A percentile compares a stretch with the other conserved stretches of the same genome.
Evolutionary conservation across 345 rosid genomes (phyloP).

Genomic region (Mercurialis annua): DNA sequence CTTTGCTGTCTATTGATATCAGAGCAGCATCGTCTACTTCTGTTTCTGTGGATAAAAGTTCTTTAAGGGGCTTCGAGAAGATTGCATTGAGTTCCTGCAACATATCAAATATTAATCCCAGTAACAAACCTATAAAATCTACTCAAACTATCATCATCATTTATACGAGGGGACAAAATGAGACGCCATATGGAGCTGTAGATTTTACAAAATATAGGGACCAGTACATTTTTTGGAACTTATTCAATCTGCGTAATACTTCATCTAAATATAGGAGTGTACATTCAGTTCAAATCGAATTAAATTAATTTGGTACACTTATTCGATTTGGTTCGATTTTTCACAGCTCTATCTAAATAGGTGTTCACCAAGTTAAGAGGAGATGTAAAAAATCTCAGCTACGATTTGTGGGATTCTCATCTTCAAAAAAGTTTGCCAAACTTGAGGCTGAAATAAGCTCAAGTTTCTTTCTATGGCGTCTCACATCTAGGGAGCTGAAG

Average conservation of each 20-base stretch:
- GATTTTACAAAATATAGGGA: background rate
- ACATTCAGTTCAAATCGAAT: background rate
- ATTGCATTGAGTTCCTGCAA: conserved; percentile 76
- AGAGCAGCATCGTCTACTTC: conserved; percentile 96
- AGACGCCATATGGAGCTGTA: background rate
- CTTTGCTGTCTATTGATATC: conserved; percentile 95
- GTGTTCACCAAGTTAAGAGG: no score
- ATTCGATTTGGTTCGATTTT: no score
- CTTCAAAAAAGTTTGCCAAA: no score
- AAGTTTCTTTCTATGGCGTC: no score
- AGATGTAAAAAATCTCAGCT: no score
- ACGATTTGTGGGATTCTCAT: no score
- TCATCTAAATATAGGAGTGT: background rate
- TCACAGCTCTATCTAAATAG: no score
- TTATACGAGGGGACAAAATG: background rate
- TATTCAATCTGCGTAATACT: background rate
- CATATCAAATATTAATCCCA: background rate
- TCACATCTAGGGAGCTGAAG: no score
- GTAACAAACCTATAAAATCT: background rate
- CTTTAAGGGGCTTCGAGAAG: conserved; percentile 77
- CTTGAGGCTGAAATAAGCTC: no score
- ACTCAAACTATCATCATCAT: background rate
- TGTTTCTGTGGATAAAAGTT: conserved; percentile 54
- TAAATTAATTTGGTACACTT: no score
- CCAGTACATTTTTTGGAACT: background rate